These are phyloP conservation scores for Noccaea caerulescens DNA, from an alignment of 345 rosid species.

Conservation along the genomic window DNA sequence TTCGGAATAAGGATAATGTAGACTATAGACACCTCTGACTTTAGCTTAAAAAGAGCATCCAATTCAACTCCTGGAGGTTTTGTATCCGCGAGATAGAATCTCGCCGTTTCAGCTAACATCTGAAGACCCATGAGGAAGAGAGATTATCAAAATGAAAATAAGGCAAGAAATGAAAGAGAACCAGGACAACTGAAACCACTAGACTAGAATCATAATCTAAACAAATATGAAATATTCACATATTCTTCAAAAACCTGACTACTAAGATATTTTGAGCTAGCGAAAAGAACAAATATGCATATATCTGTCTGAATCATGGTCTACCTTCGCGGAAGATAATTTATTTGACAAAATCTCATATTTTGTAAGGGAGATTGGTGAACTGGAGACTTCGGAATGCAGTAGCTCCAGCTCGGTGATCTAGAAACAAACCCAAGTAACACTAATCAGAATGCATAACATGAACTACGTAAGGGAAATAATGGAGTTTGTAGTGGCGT, in stretches of 20 bases:
- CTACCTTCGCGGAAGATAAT: conserved; percentile 71
- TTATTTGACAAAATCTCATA: conserved; percentile 58
- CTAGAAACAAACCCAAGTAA: conserved; percentile 48
- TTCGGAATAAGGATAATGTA: conserved; percentile 20
- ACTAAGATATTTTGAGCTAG: conserved; percentile 10
- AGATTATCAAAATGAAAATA: conserved; percentile 19
- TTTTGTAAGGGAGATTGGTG: conserved; percentile 61
- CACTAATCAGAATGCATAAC: conserved; percentile 21
- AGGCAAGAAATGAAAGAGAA: conserved; percentile 13
- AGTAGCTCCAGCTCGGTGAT: conserved; percentile 67
- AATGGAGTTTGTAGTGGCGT: conserved; percentile 36
- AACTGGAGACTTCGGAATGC: conserved; percentile 56
- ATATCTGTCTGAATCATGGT: conserved; percentile 19
- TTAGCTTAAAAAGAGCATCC: conserved; percentile 68
- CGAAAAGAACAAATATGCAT: conserved; percentile 5
- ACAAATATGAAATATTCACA: conserved; percentile 2
- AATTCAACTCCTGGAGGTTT: conserved; percentile 52
- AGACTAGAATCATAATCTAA: conserved; percentile 4
- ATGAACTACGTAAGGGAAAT: conserved; percentile 15
- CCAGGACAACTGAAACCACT: background rate
- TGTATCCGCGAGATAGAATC: conserved; percentile 50
- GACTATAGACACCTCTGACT: conserved; percentile 66
- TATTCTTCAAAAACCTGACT: conserved; percentile 9
- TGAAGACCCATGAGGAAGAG: conserved; percentile 44
- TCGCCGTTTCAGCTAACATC: conserved; percentile 65